These are phyloP conservation scores for Aureobasidium sp. DNA, from an alignment of 2,329 filamentous ascomycete species.

Conservation along the genomic window DNA sequence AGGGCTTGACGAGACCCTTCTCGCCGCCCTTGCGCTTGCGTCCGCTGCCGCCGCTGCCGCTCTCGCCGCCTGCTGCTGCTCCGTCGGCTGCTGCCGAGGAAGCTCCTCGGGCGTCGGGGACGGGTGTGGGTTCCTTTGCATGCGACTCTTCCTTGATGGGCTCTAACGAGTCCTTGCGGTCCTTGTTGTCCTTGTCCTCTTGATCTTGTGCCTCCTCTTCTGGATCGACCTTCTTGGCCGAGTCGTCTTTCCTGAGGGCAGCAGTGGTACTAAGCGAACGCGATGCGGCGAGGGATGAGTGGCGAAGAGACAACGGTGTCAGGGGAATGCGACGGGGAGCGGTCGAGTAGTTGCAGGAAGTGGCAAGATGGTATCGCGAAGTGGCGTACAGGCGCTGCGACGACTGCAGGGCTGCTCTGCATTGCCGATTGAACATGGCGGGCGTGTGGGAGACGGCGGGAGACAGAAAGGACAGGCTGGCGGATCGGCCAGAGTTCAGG, in stretches of 20 bases:
- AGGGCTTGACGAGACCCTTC: slow-evolving; percentile 62
- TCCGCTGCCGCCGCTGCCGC: slow-evolving; percentile 53
- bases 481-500: background rate
- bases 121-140: slow-evolving; percentile 41
- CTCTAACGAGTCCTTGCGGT: slow-evolving; percentile 33
- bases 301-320: slow-evolving; percentile 18
- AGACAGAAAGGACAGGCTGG: slow-evolving; percentile 11
- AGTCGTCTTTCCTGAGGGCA: slow-evolving; percentile 48
- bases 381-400: slow-evolving; percentile 23
- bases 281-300: slow-evolving; percentile 18
- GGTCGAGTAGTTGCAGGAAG: slow-evolving; percentile 12
- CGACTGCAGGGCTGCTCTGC: slow-evolving; percentile 45
- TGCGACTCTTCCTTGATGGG: slow-evolving; percentile 40
- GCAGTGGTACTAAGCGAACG: slow-evolving; percentile 33
- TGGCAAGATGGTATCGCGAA: slow-evolving; percentile 18
- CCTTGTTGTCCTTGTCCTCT: slow-evolving; percentile 36
- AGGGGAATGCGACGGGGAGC: slow-evolving; percentile 13
- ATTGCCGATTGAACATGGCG: slow-evolving; percentile 43
- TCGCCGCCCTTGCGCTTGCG: slow-evolving; percentile 50
- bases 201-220: slow-evolving; percentile 29
- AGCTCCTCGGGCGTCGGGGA: slow-evolving; percentile 33
- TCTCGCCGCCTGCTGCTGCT: slow-evolving; percentile 46
- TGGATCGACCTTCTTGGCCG: slow-evolving; percentile 39
- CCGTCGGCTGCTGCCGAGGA: slow-evolving; percentile 37
- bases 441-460: background rate